Evolutionary conservation across 2,329 filamentous ascomycete genomes (phyloP).

Genomic region (Epichloe hybrida): DNA sequence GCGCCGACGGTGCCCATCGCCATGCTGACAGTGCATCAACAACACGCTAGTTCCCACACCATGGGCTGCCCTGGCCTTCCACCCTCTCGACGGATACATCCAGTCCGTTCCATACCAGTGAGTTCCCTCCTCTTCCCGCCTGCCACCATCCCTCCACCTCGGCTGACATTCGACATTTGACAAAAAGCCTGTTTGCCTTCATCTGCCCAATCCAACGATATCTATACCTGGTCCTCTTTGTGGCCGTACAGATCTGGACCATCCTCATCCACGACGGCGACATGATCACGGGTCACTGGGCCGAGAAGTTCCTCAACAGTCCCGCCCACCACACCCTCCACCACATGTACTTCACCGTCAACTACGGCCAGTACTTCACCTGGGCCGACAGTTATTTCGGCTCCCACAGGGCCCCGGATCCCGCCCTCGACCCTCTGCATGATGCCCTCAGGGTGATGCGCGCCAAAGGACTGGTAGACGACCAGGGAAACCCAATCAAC

Average conservation of each 20-base stretch:
- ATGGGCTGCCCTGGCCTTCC: constrained; percentile 85
- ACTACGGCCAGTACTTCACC: constrained; percentile 75
- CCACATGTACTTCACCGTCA: constrained; percentile 47
- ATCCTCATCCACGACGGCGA: constrained; percentile 94
- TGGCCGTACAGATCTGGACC: constrained; percentile 94
- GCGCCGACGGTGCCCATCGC: neutral
- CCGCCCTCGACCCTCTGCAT: constrained; percentile 29
- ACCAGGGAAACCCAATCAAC: constrained; percentile 25
- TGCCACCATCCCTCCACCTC: neutral
- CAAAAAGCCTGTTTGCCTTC: constrained; percentile 58
- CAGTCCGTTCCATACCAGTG: constrained; percentile 80
- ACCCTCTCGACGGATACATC: constrained; percentile 80
- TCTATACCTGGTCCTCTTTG: constrained; percentile 72
- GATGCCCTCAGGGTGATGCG: constrained; percentile 30
- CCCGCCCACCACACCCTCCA: constrained; percentile 77
- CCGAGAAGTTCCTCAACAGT: constrained; percentile 57
- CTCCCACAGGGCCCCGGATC: constrained; percentile 28
- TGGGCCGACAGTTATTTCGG: constrained; percentile 1
- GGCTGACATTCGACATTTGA: neutral
- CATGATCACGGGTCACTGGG: constrained; percentile 77
- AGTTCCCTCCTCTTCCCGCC: neutral
- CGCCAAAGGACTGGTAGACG: constrained; percentile 30
- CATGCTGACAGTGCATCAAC: neutral
- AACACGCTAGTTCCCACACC: constrained; percentile 63
- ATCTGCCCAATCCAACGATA: constrained; percentile 87